phyloP scores from a whole-genome alignment of 1,139 yeast genomes.

The Candida dubliniensis region DNA sequence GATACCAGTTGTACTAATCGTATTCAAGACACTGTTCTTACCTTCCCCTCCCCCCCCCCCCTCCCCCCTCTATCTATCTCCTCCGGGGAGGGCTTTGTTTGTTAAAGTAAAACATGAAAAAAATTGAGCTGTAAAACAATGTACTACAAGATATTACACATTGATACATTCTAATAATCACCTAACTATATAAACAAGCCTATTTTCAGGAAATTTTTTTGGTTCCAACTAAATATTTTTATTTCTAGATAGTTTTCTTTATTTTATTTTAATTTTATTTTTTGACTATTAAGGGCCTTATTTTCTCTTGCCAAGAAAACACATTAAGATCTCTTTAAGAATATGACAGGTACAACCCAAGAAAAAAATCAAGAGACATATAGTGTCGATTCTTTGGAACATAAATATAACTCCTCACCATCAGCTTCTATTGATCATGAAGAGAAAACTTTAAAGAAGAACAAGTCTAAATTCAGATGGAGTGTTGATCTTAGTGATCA shows the following conservation, averaged over 20 bases:
- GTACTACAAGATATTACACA: no score
- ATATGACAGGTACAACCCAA: background rate
- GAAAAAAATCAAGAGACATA: background rate
- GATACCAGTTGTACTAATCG: no score
- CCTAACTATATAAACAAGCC: no score
- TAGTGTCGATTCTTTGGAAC: slow-evolving; percentile 6
- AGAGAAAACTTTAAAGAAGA: slow-evolving; percentile 4
- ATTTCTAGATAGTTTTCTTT: background rate
- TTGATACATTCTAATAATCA: no score
- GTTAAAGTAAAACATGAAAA: no score
- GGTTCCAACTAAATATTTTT: background rate
- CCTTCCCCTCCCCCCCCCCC: no score
- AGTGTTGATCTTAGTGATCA: slow-evolving; percentile 29
- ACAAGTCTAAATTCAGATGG: slow-evolving; percentile 12
- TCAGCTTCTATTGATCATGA: background rate
- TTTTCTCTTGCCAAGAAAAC: background rate
- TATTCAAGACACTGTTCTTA: no score
- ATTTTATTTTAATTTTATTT: background rate
- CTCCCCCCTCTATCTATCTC: no score
- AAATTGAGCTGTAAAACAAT: no score
- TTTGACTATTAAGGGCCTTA: background rate
- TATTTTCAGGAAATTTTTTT: no score
- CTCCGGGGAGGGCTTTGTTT: no score
- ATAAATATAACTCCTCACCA: slow-evolving; percentile 2
- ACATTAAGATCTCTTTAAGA: background rate